Conservation (phyloP, 257 asterid species). For the Penstemon davidsonii region DNA sequence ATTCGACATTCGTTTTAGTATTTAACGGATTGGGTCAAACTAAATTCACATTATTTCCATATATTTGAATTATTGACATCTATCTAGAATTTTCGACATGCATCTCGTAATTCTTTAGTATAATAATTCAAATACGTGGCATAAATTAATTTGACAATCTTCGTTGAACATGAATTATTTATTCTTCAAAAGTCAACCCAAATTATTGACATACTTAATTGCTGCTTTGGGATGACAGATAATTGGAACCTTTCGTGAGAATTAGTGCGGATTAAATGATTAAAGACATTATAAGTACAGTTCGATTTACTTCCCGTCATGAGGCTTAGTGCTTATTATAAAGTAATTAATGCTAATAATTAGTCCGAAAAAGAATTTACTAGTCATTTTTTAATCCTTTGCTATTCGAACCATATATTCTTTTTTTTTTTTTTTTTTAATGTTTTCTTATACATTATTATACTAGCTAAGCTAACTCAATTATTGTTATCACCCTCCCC, state of each 20-base stretch:
- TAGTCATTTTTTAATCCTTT: neutral
- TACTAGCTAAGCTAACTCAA: too few relatives aligned
- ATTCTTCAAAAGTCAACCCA: neutral
- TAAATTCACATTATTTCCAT: too few relatives aligned
- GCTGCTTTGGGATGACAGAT: neutral
- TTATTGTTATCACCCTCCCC: too few relatives aligned
- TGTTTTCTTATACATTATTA: too few relatives aligned
- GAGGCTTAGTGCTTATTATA: constrained; percentile 6
- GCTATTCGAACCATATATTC: neutral
- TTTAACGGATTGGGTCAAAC: too few relatives aligned
- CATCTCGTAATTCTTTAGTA: too few relatives aligned
- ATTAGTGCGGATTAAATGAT: constrained; percentile 4
- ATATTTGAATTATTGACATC: too few relatives aligned
- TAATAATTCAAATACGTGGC: too few relatives aligned
- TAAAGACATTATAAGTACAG: neutral
- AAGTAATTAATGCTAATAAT: neutral
- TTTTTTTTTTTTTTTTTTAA: too few relatives aligned
- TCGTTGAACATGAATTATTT: neutral
- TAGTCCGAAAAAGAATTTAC: neutral
- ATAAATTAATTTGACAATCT: neutral
- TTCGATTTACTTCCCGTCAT: neutral
- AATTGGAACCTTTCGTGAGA: constrained; percentile 19
- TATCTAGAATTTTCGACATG: too few relatives aligned
- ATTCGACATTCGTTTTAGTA: too few relatives aligned
- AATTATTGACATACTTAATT: neutral